A percentile compares a stretch with the other conserved stretches of the same genome.
Conservation (phyloP, 2,329 filamentous ascomycete species). For the Domatiomyces catenatus region DNA sequence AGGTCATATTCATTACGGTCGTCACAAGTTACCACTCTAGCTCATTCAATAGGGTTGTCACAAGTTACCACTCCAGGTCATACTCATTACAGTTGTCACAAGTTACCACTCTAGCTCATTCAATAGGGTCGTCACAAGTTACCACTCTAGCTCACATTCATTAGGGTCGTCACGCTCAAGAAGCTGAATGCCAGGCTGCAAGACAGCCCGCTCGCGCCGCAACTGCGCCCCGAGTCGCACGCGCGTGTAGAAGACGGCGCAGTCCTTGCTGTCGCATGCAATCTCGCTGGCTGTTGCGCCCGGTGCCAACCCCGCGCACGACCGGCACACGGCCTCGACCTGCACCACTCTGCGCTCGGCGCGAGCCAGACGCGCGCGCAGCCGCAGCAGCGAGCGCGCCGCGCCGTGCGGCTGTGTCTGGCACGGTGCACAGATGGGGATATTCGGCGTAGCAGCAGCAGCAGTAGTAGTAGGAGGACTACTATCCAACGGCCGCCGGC, state of each 20-base stretch:
- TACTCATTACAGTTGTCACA: no score
- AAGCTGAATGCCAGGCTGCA: conserved; percentile 24
- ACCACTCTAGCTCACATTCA: no score
- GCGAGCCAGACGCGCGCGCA: conserved; percentile 46
- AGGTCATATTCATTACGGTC: no score
- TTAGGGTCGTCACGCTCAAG: conserved; percentile 17
- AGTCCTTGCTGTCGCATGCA: conserved; percentile 80
- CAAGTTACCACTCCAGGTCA: neutral
- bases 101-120: no score
- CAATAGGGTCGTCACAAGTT: no score
- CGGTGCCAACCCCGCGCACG: conserved; percentile 58
- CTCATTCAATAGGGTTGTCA: no score
- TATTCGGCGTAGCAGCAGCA: no score
- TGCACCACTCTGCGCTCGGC: conserved; percentile 51
- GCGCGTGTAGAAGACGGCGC: conserved; percentile 66
- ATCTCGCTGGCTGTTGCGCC: conserved; percentile 45
- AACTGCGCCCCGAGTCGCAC: conserved; percentile 25
- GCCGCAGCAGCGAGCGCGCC: conserved; percentile 45
- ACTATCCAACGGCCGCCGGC: conserved; percentile 43
- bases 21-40: no score
- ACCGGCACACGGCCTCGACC: conserved; percentile 58
- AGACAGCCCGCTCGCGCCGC: conserved; percentile 23
- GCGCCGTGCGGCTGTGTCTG: conserved; percentile 23
- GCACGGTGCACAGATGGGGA: no score
- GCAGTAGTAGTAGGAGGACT: conserved; percentile 17